Evolutionary conservation across 2,329 filamentous ascomycete species (phyloP).

Genomic region (Bipolaris bicolor): DNA sequence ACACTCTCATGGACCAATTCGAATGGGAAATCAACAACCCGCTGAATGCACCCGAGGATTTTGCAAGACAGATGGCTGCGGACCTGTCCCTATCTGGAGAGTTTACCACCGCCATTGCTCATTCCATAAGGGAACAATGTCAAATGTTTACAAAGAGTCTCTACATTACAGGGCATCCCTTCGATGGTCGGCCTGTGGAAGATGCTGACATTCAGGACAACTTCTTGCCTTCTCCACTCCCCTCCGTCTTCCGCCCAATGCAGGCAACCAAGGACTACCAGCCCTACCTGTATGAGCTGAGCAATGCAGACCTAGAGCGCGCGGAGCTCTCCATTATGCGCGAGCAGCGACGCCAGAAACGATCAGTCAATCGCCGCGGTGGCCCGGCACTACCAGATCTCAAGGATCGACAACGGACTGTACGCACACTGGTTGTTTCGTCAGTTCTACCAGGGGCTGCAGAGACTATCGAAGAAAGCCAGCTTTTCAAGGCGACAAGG

Average conservation of each 20-base stretch:
- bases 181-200: conserved; percentile 91
- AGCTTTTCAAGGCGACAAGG: conserved; percentile 73
- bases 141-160: conserved; percentile 93
- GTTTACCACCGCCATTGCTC: conserved; percentile 95
- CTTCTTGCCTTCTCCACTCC: conserved; percentile 84
- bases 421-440: conserved; percentile 89
- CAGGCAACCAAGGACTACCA: conserved; percentile 94
- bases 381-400: conserved; percentile 94
- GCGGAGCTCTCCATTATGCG: conserved; percentile 92
- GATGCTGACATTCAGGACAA: conserved; percentile 86
- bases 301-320: conserved; percentile 84
- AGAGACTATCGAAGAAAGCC: conserved; percentile 78
- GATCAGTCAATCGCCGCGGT: conserved; percentile 90
- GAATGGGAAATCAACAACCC: conserved; percentile 99
- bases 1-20: conserved; percentile 94
- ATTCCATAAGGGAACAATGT: conserved; percentile 94
- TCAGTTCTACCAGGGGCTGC: conserved; percentile 90
- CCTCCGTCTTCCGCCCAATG: conserved; percentile 83
- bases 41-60: conserved; percentile 91
- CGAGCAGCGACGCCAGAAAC: conserved; percentile 92
- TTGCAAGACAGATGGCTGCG: conserved; percentile 84
- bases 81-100: conserved; percentile 92
- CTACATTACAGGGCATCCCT: conserved; percentile 91
- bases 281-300: conserved; percentile 92
- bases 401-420: conserved; percentile 90